Conservation (phyloP, 2,329 filamentous ascomycete genomes). For the Clonostachys byssicola region DNA sequence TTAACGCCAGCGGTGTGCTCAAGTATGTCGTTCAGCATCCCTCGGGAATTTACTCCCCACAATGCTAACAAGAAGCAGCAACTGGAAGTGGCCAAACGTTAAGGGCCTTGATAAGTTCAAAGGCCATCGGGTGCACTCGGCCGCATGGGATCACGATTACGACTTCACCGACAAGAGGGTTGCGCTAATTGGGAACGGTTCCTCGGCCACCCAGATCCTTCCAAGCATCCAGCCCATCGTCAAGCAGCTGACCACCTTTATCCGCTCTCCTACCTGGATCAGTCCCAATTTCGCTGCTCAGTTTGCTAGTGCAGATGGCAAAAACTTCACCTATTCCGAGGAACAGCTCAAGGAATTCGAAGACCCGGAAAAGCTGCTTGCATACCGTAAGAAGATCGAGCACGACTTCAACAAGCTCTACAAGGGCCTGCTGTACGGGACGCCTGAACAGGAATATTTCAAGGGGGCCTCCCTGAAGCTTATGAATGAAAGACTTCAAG, state of each 20-base stretch:
- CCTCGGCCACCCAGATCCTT: constrained; percentile 21
- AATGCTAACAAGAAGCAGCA: constrained; percentile 19
- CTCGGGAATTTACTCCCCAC: not conserved
- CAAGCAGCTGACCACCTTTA: constrained; percentile 31
- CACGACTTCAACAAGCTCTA: constrained; percentile 3
- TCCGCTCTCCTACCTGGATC: constrained; percentile 38
- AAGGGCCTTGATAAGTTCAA: constrained; percentile 38
- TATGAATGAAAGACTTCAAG: not conserved
- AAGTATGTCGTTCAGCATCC: constrained; percentile 33
- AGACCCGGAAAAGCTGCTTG: constrained; percentile 46
- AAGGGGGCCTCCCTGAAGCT: constrained; percentile 4
- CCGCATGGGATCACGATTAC: constrained; percentile 27
- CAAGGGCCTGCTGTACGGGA: not conserved
- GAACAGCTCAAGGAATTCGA: constrained; percentile 42
- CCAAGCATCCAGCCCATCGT: constrained; percentile 16
- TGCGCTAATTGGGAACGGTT: constrained; percentile 25
- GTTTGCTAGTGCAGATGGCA: constrained; percentile 29
- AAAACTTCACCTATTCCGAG: constrained; percentile 16
- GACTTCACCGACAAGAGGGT: constrained; percentile 13
- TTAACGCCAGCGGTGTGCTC: constrained; percentile 46
- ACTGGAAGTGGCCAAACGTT: constrained; percentile 39
- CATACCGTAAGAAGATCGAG: constrained; percentile 39
- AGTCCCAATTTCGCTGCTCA: constrained; percentile 21
- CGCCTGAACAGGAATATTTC: not conserved
- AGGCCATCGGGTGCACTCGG: constrained; percentile 36